Evolutionary conservation across 352 stramenopile genomes (phyloP), one percentile per base, ranked within the genome.

Genomic region (Thraustochytrium sp.): DNA sequence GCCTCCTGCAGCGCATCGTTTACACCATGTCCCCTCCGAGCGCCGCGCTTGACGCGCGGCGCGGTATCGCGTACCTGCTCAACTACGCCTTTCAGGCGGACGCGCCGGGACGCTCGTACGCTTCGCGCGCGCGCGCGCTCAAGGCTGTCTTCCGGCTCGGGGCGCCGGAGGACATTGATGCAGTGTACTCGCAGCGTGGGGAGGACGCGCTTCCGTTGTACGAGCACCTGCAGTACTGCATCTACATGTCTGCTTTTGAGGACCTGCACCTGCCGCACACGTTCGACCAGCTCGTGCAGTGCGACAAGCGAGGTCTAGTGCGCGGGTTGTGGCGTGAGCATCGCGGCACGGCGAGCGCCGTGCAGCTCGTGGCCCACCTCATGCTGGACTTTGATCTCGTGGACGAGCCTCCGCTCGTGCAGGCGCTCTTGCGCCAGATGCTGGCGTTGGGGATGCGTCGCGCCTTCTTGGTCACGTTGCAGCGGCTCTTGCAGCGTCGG

Each of bases 181-280:
- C 72, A 3, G 54, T 68, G 3, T 82, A 42, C n/a, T 76, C 51
- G 18, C 37, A 40, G 51, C 59, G 59, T 26, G 59, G 40, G 9
- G 59, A 38, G 16, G 59, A 72, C 31, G 26, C 37, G 16, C 62
- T 75, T 23, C 40, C 62, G 26, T n/a, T 82, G 8, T 5, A 29
- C 38, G 31, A 48, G 74, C 51, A 82, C 55, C 37, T 56, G 74
- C 49, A 76, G 4, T 82, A 82, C 53, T 73, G 74, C 55, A 73
- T 55, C 16, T 82, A 82, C 74, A 82, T 82, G 74, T 11, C 51
- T 26, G 55, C 26, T 16, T 73, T 82, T 82, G 74, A 82, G 46
- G 49, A 73, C 16, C 51, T 82, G 21, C 74, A 61, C 36, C n/a
- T 82, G 31, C 74, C 74, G 21, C 74, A 54, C 31, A 73, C 74